A percentile compares a stretch with the other conserved stretches of the same genome.
These are phyloP conservation scores for Nakazawaea populi DNA, from an alignment of 805 yeast genomes.

Conservation along the genomic window DNA sequence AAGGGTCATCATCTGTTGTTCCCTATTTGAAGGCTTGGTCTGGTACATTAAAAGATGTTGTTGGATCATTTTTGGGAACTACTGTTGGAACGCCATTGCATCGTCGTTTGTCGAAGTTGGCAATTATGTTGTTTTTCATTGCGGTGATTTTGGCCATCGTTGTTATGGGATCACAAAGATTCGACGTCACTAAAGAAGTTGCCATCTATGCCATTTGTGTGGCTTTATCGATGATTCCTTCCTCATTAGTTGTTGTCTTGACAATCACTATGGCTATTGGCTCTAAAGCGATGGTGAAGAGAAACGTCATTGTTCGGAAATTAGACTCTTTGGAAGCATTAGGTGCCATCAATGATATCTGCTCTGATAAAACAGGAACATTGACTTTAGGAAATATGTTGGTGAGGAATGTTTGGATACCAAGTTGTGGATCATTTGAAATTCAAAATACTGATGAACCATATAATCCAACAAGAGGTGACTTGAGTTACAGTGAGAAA, in stretches of 20 bases:
- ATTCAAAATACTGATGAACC: conserved; percentile 55
- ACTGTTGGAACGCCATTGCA: conserved; percentile 80
- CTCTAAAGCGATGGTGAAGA: conserved; percentile 63
- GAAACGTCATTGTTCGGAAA: conserved; percentile 69
- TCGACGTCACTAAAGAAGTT: conserved; percentile 70
- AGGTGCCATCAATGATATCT: conserved; percentile 74
- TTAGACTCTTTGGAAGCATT: conserved; percentile 73
- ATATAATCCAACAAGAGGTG: conserved; percentile 58
- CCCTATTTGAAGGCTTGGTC: conserved; percentile 42
- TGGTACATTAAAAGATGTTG: conserved; percentile 44
- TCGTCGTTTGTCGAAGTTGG: conserved; percentile 68
- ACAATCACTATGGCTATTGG: conserved; percentile 87
- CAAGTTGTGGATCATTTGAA: conserved; percentile 50
- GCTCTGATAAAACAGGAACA: conserved; percentile 83
- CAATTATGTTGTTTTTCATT: conserved; percentile 61
- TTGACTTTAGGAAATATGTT: conserved; percentile 78
- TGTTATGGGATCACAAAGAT: conserved; percentile 79
- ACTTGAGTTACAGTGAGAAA: conserved; percentile 26
- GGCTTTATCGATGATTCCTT: conserved; percentile 76
- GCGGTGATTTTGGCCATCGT: conserved; percentile 86
- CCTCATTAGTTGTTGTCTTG: conserved; percentile 71
- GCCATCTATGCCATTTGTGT: conserved; percentile 89
- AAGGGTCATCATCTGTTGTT: conserved; percentile 32
- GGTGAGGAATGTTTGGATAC: conserved; percentile 64
- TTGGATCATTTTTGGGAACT: conserved; percentile 70